Evolutionary conservation across 1,284 basidiomycete genomes (phyloP).

Genomic region (Blastosporella zonata): DNA sequence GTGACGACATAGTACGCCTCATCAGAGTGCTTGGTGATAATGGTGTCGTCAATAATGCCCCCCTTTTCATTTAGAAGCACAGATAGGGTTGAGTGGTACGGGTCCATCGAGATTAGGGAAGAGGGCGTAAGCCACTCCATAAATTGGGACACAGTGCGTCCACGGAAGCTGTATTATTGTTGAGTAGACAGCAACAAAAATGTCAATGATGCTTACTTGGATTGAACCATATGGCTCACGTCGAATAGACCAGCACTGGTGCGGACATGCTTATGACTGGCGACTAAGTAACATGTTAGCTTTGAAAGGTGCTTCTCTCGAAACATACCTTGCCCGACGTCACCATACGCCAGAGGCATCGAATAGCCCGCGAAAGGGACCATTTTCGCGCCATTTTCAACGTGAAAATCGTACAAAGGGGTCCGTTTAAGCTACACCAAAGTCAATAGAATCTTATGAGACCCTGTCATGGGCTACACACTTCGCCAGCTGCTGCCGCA

Average conservation of each 20-base stretch:
- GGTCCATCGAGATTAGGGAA: constrained; percentile 63
- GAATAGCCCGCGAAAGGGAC: constrained; percentile 94
- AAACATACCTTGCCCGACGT: constrained; percentile 72
- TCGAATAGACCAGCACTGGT: constrained; percentile 89
- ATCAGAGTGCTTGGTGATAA: constrained; percentile 82
- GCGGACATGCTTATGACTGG: constrained; percentile 91
- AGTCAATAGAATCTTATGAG: neutral
- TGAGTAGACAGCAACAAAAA: constrained; percentile 8
- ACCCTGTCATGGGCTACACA: constrained; percentile 1
- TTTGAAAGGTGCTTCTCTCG: constrained; percentile 6
- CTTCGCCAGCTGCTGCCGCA: constrained; percentile 11
- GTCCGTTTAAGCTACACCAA: constrained; percentile 54
- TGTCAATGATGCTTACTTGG: constrained; percentile 46
- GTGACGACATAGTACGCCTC: constrained; percentile 93
- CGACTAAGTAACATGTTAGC: constrained; percentile 48
- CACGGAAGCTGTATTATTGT: constrained; percentile 58
- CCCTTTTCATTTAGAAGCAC: constrained; percentile 87
- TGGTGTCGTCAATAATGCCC: constrained; percentile 93
- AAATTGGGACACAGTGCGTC: constrained; percentile 73
- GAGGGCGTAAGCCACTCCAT: constrained; percentile 86
- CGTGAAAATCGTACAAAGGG: constrained; percentile 89
- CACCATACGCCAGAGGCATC: constrained; percentile 91
- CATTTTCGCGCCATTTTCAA: constrained; percentile 88
- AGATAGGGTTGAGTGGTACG: constrained; percentile 79
- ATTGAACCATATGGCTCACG: constrained; percentile 97